Evolutionary conservation across 805 yeast genomes (phyloP).

Genomic region (Candida silvatica): DNA sequence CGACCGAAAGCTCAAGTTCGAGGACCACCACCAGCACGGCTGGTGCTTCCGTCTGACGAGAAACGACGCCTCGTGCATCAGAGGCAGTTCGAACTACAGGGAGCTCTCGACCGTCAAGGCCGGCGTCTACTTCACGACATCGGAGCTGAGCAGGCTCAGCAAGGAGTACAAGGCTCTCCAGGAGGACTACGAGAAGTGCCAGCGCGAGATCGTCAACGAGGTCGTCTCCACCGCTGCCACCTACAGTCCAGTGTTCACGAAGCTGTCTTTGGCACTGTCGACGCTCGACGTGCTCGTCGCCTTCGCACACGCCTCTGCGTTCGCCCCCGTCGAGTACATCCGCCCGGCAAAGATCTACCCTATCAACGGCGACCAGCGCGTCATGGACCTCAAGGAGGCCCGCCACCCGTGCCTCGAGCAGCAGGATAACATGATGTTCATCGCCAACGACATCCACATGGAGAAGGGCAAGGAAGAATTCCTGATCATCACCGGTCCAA

Average conservation of each 20-base stretch:
- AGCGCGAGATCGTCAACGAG: conserved; percentile 71
- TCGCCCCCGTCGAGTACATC: conserved; percentile 76
- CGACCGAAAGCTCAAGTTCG: conserved; percentile 84
- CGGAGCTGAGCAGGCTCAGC: conserved; percentile 50
- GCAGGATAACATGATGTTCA: conserved; percentile 85
- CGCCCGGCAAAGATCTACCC: conserved; percentile 54
- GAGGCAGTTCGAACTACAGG: conserved; percentile 52
- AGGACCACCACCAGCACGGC: conserved; percentile 80
- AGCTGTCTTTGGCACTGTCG: conserved; percentile 55
- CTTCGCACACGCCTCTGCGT: conserved; percentile 77
- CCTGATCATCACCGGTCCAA: conserved; percentile 87
- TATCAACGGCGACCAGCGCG: conserved; percentile 39
- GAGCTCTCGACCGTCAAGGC: conserved; percentile 92
- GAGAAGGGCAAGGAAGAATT: conserved; percentile 54
- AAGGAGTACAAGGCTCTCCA: conserved; percentile 49
- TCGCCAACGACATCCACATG: conserved; percentile 80
- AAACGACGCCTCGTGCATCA: conserved; percentile 73
- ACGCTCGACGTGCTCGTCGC: conserved; percentile 76
- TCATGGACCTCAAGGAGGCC: conserved; percentile 56
- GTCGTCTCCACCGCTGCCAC: conserved; percentile 75
- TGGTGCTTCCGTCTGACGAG: conserved; percentile 94
- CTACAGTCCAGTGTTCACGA: conserved; percentile 69
- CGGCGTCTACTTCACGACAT: conserved; percentile 87
- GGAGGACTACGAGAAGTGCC: conserved; percentile 64
- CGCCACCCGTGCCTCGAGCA: conserved; percentile 94